Evolutionary conservation across 129 eudicot species (phyloP), one percentile per base, ranked within the genome.

Genomic region (Ambrosia trifida): DNA sequence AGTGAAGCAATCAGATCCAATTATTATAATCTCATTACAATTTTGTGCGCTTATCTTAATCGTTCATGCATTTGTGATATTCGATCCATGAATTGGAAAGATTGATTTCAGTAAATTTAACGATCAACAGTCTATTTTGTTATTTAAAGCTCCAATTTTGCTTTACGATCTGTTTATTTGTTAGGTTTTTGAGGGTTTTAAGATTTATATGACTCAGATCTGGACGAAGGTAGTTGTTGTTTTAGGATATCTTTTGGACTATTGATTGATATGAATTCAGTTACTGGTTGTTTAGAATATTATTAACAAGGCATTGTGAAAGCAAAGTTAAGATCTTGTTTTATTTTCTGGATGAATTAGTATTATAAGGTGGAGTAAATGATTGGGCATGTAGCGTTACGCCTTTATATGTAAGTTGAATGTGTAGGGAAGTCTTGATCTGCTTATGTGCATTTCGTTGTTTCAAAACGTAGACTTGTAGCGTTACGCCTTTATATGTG

Each of bases 201-300:
- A 11, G 68, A 44, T 75, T 18, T 16, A 20, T 58, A 17, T 6
- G 56, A 5, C 69, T 59, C 41, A 69, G 80, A 76, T 76, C 80
- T 76, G 75, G 35, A 36, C 20, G 30, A 63, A 49, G 4, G 63
- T 16, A 47, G 40, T 18, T 3, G 12, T 45, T 58, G 47, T 58
- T 44, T 76, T 44, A 62, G 62, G 18, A 11, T 24, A 2, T 35
- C 57, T 67, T 38, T 41, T 35, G 30, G 61, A 16, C 47, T 32
- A 7, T 33, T 45, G 5, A 33, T 4, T 47, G 60, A 56, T 11
- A 65, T 65, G 11, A 41, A 28, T 35, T 65, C n/a, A 41, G 50
- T 75, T 41, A 31, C 59, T 32, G 30, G 61, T 28, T 54, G 3
- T 12, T 49, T 66, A 44, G 2, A 62, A 11, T 11, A 16, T 24